These are phyloP conservation scores for Picocystis salinarum DNA, from an alignment of 139 green algal species.

Conservation along the genomic window DNA sequence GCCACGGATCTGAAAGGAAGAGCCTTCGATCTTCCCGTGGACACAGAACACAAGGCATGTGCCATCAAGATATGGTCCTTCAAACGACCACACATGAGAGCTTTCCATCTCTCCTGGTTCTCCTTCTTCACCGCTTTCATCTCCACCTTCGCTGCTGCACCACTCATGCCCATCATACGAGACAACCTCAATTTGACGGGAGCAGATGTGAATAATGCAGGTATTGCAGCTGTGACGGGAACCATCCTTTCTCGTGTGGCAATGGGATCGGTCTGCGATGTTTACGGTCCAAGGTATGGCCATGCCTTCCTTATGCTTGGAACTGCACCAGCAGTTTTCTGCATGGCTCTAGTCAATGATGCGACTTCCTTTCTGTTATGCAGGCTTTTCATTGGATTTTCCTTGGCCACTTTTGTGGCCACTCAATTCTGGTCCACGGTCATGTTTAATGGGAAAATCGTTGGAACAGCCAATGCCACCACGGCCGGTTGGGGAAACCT, in stretches of 20 bases:
- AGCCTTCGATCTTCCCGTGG: constrained; percentile 28
- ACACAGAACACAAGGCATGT: constrained; percentile 49
- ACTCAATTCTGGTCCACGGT: constrained; percentile 67
- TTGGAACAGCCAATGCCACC: constrained; percentile 75
- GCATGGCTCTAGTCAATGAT: constrained; percentile 37
- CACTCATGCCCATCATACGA: constrained; percentile 58
- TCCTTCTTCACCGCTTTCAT: constrained; percentile 76
- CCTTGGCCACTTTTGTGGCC: constrained; percentile 60
- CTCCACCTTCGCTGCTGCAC: constrained; percentile 71
- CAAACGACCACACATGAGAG: constrained; percentile 29
- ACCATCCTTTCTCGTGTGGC: constrained; percentile 35
- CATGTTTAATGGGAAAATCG: constrained; percentile 76
- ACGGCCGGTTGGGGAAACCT: constrained; percentile 69
- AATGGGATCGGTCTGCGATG: constrained; percentile 55
- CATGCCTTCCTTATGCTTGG: constrained; percentile 30
- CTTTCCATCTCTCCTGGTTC: constrained; percentile 68
- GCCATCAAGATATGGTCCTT: constrained; percentile 28
- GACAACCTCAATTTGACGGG: constrained; percentile 60
- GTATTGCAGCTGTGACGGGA: constrained; percentile 44
- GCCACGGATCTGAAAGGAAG: constrained; percentile 2
- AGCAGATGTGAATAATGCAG: constrained; percentile 24
- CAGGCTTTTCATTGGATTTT: constrained; percentile 64
- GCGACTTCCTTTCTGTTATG: constrained; percentile 40
- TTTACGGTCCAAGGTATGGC: constrained; percentile 50
- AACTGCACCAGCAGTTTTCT: constrained; percentile 41